Evolutionary conservation across 2,329 filamentous ascomycete species (phyloP).

Genomic region (Plectosphaerella sp.): DNA sequence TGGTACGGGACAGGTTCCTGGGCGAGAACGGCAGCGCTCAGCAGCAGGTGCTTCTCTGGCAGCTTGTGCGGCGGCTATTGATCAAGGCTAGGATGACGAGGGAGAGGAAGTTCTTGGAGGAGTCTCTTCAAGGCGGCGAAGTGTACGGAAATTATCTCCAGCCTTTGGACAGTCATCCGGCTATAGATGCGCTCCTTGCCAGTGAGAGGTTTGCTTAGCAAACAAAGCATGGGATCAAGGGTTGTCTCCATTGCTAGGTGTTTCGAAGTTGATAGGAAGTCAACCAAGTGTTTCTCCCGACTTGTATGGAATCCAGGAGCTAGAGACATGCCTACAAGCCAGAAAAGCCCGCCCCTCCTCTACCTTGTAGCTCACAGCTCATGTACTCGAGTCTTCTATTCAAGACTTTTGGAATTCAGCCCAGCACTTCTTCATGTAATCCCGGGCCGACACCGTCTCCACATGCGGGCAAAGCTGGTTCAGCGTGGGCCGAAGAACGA

Average conservation of each 20-base stretch:
- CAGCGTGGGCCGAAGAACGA: not conserved
- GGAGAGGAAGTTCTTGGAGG: slow-evolving; percentile 1
- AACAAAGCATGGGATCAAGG: too few species aligned
- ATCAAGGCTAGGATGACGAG: slow-evolving; percentile 1
- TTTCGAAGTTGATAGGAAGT: too few species aligned
- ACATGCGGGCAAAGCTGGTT: not conserved
- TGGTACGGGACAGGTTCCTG: not conserved
- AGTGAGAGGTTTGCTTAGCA: not conserved
- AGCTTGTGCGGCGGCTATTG: not conserved
- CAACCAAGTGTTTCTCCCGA: too few species aligned
- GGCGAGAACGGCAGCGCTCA: not conserved
- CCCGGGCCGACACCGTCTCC: not conserved
- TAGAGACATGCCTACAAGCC: too few species aligned
- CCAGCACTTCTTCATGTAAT: slow-evolving; percentile 2
- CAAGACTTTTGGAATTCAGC: not conserved
- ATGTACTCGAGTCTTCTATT: too few species aligned
- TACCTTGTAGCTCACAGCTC: too few species aligned
- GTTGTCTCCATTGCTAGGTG: too few species aligned
- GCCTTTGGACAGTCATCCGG: not conserved
- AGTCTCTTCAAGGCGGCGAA: not conserved
- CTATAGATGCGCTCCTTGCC: not conserved
- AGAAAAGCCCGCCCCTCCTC: too few species aligned
- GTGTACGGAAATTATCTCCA: not conserved
- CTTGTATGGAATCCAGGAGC: too few species aligned
- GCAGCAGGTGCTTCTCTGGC: not conserved